Evolutionary conservation across 805 yeast genomes (phyloP).

Genomic region (Yamadazyma paraphyllophila): DNA sequence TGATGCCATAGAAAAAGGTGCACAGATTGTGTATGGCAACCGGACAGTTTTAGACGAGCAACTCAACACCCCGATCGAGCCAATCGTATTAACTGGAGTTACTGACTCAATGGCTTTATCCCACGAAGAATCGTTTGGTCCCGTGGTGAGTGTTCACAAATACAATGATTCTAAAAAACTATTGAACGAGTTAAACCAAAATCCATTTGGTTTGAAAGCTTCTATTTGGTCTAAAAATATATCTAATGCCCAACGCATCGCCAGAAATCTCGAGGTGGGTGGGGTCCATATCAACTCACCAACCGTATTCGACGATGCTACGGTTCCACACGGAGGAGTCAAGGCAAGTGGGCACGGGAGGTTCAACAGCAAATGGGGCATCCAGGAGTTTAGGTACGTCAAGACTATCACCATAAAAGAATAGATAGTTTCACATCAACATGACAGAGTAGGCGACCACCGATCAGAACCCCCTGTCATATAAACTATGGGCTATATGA

Average conservation of each 20-base stretch:
- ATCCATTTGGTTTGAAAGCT: conserved; percentile 38
- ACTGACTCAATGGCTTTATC: conserved; percentile 26
- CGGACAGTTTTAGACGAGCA: not conserved
- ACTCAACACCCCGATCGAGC: conserved; percentile 15
- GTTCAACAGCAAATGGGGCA: conserved; percentile 42
- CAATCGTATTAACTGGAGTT: conserved; percentile 33
- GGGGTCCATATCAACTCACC: conserved; percentile 38
- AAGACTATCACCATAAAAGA: conserved; percentile 34
- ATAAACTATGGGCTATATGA: conserved; percentile 62
- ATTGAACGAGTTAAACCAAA: conserved; percentile 23
- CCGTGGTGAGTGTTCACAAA: conserved; percentile 32
- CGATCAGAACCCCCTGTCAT: conserved; percentile 58
- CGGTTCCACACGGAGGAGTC: conserved; percentile 47
- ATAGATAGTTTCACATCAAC: too few relatives aligned
- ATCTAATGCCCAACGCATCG: conserved; percentile 30
- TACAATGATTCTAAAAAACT: conserved; percentile 21
- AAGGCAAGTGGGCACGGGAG: conserved; percentile 38
- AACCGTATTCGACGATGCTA: conserved; percentile 34
- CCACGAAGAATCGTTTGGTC: conserved; percentile 43
- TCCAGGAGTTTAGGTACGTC: conserved; percentile 37
- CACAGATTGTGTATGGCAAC: conserved; percentile 26
- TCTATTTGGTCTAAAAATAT: conserved; percentile 42
- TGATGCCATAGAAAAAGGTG: conserved; percentile 41
- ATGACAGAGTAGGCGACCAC: too few relatives aligned
- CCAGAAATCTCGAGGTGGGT: conserved; percentile 36